A percentile compares a stretch with the other conserved stretches of the same genome.
Evolutionary conservation across 495 filamentous ascomycete species (phyloP).

Genomic region (Penicillium ochrochloron): DNA sequence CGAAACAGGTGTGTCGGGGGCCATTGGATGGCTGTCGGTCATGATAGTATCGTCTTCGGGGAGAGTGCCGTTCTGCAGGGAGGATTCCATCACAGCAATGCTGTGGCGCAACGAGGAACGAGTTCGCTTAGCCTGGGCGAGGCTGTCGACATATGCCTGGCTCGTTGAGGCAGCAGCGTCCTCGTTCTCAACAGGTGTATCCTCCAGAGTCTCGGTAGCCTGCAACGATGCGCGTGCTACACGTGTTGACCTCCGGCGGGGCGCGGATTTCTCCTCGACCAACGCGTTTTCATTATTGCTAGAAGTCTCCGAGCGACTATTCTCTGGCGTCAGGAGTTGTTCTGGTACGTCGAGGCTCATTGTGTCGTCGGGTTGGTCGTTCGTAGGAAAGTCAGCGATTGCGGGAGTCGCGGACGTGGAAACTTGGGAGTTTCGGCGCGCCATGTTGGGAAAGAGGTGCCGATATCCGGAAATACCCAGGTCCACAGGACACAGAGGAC

Average conservation of each 20-base stretch:
- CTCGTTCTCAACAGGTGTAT: constrained; percentile 27
- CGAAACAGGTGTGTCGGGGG: constrained; percentile 47
- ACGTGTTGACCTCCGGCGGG: constrained; percentile 49
- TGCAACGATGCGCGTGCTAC: constrained; percentile 48
- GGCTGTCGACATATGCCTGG: constrained; percentile 42
- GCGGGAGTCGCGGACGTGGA: constrained; percentile 40
- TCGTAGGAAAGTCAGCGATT: constrained; percentile 39
- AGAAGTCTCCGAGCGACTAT: constrained; percentile 55
- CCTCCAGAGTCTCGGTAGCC: constrained; percentile 34
- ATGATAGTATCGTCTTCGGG: constrained; percentile 41
- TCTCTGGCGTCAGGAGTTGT: constrained; percentile 53
- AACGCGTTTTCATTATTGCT: constrained; percentile 54
- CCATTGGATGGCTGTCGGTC: constrained; percentile 41
- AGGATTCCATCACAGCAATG: constrained; percentile 51
- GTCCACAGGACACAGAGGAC: constrained; percentile 16
- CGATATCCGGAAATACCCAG: constrained; percentile 17
- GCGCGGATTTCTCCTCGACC: constrained; percentile 44
- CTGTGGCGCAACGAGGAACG: constrained; percentile 47
- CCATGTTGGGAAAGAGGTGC: constrained; percentile 31
- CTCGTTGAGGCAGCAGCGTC: constrained; percentile 47
- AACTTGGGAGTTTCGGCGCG: constrained; percentile 34
- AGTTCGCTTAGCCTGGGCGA: constrained; percentile 39
- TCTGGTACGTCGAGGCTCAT: constrained; percentile 50
- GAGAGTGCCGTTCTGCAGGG: constrained; percentile 42
- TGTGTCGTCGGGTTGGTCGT: constrained; percentile 38